phyloP scores from a whole-genome alignment of 805 yeast species.

The Yamadazyma kitorensis region DNA sequence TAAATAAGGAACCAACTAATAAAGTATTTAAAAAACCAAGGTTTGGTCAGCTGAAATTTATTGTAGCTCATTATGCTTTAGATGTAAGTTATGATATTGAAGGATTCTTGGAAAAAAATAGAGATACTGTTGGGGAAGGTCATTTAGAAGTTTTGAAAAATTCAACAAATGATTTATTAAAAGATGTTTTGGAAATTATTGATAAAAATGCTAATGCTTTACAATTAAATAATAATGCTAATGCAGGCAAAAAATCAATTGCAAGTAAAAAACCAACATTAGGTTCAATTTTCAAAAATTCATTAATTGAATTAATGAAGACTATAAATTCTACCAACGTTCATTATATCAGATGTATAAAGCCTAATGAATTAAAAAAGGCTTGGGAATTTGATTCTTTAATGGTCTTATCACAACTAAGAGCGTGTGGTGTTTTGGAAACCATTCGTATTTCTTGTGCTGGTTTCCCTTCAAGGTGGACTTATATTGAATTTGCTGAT shows the following conservation, averaged over 20 bases:
- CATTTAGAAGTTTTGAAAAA: conserved; percentile 80
- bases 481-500: conserved; percentile 87
- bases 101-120: conserved; percentile 93
- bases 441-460: conserved; percentile 96
- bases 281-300: conserved; percentile 90
- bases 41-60: conserved; percentile 86
- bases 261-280: conserved; percentile 82
- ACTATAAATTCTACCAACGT: conserved; percentile 94
- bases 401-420: conserved; percentile 90
- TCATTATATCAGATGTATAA: conserved; percentile 95
- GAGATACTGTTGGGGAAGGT: conserved; percentile 97
- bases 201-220: conserved; percentile 56
- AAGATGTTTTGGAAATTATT: conserved; percentile 60
- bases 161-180: conserved; percentile 64
- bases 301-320: conserved; percentile 87
- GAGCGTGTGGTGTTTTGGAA: conserved; percentile 98
- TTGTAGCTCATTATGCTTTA: conserved; percentile 90
- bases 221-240: conserved; percentile 31
- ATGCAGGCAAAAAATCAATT: conserved; percentile 26
- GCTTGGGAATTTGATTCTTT: conserved; percentile 96
- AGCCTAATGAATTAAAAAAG: conserved; percentile 89
- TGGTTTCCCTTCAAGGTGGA: conserved; percentile 96
- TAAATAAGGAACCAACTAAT: conserved; percentile 73
- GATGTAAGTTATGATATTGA: conserved; percentile 90
- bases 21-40: conserved; percentile 88